Conservation (phyloP, 768 basidiomycete species). For the Gautieria morchelliformis region DNA sequence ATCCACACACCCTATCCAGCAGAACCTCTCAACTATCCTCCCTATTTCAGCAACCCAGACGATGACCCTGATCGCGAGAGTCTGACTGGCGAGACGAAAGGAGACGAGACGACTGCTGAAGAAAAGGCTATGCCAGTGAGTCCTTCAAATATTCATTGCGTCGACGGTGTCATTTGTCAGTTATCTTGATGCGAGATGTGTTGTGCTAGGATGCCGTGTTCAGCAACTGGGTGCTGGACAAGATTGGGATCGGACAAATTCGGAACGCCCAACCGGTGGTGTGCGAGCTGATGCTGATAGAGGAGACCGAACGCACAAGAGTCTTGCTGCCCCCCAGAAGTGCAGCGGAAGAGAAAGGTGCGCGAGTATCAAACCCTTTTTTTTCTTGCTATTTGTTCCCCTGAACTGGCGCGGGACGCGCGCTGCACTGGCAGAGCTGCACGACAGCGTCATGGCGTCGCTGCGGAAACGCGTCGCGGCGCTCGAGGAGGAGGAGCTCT, state of each 20-base stretch:
- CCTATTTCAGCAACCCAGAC: not conserved
- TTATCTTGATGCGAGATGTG: not conserved
- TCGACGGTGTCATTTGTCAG: not conserved
- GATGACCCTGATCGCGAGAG: slow-evolving; percentile 6
- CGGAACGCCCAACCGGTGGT: too few relatives aligned
- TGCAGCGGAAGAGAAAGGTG: slow-evolving; percentile 4
- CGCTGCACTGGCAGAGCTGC: not conserved
- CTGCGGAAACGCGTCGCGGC: slow-evolving; percentile 5
- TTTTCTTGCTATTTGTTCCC: too few relatives aligned
- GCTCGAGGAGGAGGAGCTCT: slow-evolving; percentile 10
- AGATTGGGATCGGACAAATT: not conserved
- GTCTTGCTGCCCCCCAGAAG: slow-evolving; percentile 2
- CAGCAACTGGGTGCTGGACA: not conserved
- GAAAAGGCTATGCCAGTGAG: not conserved
- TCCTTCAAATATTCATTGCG: not conserved
- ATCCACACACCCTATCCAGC: slow-evolving; percentile 3
- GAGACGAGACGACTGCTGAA: slow-evolving; percentile 2
- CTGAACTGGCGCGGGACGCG: not conserved
- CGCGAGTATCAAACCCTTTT: too few relatives aligned
- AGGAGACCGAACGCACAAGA: not conserved
- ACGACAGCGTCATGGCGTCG: slow-evolving; percentile 7
- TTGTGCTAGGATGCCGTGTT: not conserved
- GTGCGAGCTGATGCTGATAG: not conserved
- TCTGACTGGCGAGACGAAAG: slow-evolving; percentile 2
- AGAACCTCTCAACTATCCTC: not conserved